phyloP scores from a whole-genome alignment of 305 asterid species.

The Ilex paraguariensis region DNA sequence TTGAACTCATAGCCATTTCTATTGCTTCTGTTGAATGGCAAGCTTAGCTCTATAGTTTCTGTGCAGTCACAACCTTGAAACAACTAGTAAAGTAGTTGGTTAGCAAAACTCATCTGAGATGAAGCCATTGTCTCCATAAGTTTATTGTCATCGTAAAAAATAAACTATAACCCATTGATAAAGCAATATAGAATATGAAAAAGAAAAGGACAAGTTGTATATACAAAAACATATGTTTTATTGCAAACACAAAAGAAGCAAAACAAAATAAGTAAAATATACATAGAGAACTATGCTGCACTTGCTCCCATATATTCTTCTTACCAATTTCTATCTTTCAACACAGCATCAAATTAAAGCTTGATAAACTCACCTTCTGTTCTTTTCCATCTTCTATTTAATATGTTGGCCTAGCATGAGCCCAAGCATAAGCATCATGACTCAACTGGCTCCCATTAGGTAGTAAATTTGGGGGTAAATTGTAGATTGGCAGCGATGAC shows the following conservation, averaged over 20 bases:
- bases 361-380: background rate
- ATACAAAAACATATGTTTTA: slow-evolving; percentile 7
- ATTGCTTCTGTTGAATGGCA: too few species aligned
- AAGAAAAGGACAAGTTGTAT: too few species aligned
- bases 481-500: slow-evolving; percentile 39
- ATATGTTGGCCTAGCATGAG: slow-evolving; percentile 49
- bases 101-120: too few species aligned
- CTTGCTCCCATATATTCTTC: slow-evolving; percentile 14
- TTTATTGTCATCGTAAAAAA: too few species aligned
- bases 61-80: too few species aligned
- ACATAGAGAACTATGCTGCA: slow-evolving; percentile 24
- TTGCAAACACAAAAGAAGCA: slow-evolving; percentile 23
- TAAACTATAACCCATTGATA: background rate
- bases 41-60: too few species aligned
- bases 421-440: slow-evolving; percentile 71
- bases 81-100: too few species aligned
- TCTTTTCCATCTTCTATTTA: slow-evolving; percentile 8
- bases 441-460: slow-evolving; percentile 60
- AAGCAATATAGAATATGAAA: too few species aligned
- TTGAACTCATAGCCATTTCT: too few species aligned
- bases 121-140: too few species aligned
- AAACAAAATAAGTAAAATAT: slow-evolving; percentile 16
- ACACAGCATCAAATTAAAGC: slow-evolving; percentile 3
- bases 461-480: slow-evolving; percentile 55
- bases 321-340: slow-evolving; percentile 8